Conservation (phyloP, 2,329 filamentous ascomycete species). For the Neocatenulostroma microsporum region DNA sequence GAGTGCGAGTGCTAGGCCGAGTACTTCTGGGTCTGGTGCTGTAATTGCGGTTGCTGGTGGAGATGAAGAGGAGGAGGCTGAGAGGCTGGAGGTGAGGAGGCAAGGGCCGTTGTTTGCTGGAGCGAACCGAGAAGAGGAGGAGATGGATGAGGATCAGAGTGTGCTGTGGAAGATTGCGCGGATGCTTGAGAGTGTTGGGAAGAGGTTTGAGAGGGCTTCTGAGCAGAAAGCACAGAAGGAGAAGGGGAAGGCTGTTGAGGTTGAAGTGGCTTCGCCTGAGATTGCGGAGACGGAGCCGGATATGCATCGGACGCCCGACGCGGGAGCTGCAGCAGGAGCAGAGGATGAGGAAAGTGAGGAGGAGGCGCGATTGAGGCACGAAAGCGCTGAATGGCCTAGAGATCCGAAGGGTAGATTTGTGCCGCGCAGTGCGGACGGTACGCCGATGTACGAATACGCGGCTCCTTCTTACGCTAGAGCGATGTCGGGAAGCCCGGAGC, state of each 20-base stretch:
- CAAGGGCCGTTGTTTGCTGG: too few relatives aligned
- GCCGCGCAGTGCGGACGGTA: background rate
- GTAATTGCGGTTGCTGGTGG: too few relatives aligned
- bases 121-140: constrained; percentile 4
- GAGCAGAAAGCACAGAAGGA: background rate
- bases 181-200: constrained; percentile 5
- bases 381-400: background rate
- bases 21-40: too few relatives aligned
- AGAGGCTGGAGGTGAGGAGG: too few relatives aligned
- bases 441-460: too few relatives aligned
- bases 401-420: background rate
- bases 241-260: background rate
- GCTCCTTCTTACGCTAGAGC: too few relatives aligned
- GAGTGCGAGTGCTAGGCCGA: too few relatives aligned
- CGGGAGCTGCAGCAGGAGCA: background rate
- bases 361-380: background rate
- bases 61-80: constrained; percentile 3
- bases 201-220: background rate
- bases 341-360: background rate
- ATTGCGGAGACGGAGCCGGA: background rate
- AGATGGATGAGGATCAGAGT: too few relatives aligned
- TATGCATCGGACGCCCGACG: background rate
- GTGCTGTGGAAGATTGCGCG: constrained; percentile 10
- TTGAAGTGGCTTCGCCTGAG: background rate
- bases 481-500: background rate